Evolutionary conservation across 106 monocot species (phyloP), one percentile per base, ranked within the genome.

Genomic region (Phalaenopsis aphrodite): DNA sequence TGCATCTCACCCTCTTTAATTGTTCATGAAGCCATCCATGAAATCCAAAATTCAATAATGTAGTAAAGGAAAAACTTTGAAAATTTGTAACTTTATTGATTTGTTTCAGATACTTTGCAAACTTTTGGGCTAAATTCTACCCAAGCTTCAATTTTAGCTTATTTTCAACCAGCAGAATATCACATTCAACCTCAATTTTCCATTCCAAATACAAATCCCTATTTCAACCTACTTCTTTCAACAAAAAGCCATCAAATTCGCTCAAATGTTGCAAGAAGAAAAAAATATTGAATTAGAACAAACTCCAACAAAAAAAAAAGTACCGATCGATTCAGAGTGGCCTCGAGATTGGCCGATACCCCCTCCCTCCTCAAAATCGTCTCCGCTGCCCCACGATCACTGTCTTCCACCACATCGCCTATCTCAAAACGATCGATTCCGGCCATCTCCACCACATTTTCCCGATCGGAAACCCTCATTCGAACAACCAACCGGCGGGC

Each of bases 251-350:
- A 30, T 30, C 30, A 30, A 30, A 30, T 30, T 30, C 30, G 30
- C 55, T 47, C 1, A 17, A 52, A 24, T 8, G 18, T 23, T 17
- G 6, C 37, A 68, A 46, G 16, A 71, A 56, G 37, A n/a, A 37
- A 69, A 74, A 38, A 49, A 73, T 23, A 8, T 56, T 76, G 39
- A 42, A 42, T 3, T 18, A 46, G 15, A 24, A 23, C 0, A 56
- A 80, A 78, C 1, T 56, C 5, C 38, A 12, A 78, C 37, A 76
- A 46, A 15, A 45, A 41, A 75, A 82, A 73, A 82, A 73, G 37
- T 69, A 91, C 91, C 82, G 73, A 56, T 77, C 80, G 80, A 85
- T 91, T 91, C 43, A 88, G 16, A 72, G 71, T 47, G 4, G 78
- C 56, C 39, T 91, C 91, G 23, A 88, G 49, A 10, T 58, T 80